phyloP scores from a whole-genome alignment of 805 yeast genomes.

The Candida chauliodis region DNA sequence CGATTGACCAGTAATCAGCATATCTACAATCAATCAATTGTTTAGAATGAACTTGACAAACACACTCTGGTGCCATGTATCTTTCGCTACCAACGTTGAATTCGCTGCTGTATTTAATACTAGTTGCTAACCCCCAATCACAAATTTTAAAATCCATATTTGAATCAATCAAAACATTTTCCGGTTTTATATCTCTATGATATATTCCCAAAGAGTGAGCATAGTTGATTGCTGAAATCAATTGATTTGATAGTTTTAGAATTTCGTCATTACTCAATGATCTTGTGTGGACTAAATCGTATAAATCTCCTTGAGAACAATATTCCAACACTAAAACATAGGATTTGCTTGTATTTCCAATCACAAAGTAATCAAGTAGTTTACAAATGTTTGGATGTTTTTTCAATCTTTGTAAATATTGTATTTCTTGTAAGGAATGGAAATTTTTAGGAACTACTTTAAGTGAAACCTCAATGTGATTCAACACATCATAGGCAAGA shows the following conservation, averaged over 20 bases:
- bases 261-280: conserved; percentile 20
- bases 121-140: conserved; percentile 71
- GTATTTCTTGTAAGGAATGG: conserved; percentile 34
- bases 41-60: conserved; percentile 14
- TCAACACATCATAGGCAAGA: conserved; percentile 41
- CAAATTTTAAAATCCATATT: conserved; percentile 58
- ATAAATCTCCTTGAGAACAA: conserved; percentile 64
- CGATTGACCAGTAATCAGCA: conserved; percentile 57
- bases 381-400: conserved; percentile 54
- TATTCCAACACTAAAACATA: conserved; percentile 62
- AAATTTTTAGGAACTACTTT: conserved; percentile 42
- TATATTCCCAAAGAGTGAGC: conserved; percentile 59
- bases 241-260: conserved; percentile 44
- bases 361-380: conserved; percentile 55
- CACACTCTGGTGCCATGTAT: conserved; percentile 56
- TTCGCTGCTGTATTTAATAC: conserved; percentile 22
- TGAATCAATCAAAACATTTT: conserved; percentile 54
- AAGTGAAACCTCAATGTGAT: conserved; percentile 43
- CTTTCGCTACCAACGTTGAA: conserved; percentile 55
- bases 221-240: conserved; percentile 48
- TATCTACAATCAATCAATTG: conserved; percentile 32
- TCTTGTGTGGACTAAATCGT: conserved; percentile 46
- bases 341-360: conserved; percentile 25
- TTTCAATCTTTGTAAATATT: conserved; percentile 32
- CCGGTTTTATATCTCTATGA: conserved; percentile 75